A percentile compares a stretch with the other conserved stretches of the same genome.
phyloP scores from a whole-genome alignment of 31 red algal species.

The Porphyra umbilicalis region DNA sequence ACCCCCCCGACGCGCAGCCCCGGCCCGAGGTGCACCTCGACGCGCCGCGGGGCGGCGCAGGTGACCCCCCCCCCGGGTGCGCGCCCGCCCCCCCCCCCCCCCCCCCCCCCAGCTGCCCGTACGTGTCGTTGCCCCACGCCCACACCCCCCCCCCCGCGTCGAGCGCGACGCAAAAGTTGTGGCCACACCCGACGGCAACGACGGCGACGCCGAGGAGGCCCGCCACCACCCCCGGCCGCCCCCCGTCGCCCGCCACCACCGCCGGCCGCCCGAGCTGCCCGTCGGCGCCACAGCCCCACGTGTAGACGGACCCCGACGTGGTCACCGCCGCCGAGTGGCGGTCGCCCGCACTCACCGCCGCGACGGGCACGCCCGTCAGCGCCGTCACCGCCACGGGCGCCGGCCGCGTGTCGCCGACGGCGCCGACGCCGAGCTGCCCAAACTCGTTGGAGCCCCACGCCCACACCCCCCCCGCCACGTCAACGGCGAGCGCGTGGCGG shows the following conservation, averaged over 20 bases:
- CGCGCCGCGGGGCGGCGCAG: not conserved
- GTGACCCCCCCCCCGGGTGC: not conserved
- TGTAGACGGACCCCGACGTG: slow-evolving; percentile 71
- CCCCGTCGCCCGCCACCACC: slow-evolving; percentile 35
- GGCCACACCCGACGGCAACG: slow-evolving; percentile 71
- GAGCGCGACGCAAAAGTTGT: slow-evolving; percentile 84
- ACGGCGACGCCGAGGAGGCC: slow-evolving; percentile 30
- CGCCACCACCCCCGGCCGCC: slow-evolving; percentile 65
- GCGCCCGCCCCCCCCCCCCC: not conserved
- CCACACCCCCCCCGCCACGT: slow-evolving; percentile 66
- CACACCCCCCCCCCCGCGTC: slow-evolving; percentile 55
- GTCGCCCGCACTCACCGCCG: slow-evolving; percentile 72
- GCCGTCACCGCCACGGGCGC: slow-evolving; percentile 42
- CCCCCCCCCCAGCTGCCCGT: slow-evolving; percentile 70
- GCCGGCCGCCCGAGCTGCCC: slow-evolving; percentile 72
- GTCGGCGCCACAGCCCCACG: slow-evolving; percentile 85
- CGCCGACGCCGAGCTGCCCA: slow-evolving; percentile 83
- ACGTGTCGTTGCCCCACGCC: slow-evolving; percentile 88
- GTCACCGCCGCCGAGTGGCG: slow-evolving; percentile 88
- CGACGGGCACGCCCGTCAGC: slow-evolving; percentile 58
- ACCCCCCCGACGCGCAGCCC: not conserved
- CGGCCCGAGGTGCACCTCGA: not conserved
- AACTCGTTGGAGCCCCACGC: slow-evolving; percentile 94
- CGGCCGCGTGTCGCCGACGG: slow-evolving; percentile 49
- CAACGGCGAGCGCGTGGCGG: slow-evolving; percentile 76